Base-by-base conservation (phyloP, 2,329 filamentous ascomycete species). In the Fusarium sp. region DNA sequence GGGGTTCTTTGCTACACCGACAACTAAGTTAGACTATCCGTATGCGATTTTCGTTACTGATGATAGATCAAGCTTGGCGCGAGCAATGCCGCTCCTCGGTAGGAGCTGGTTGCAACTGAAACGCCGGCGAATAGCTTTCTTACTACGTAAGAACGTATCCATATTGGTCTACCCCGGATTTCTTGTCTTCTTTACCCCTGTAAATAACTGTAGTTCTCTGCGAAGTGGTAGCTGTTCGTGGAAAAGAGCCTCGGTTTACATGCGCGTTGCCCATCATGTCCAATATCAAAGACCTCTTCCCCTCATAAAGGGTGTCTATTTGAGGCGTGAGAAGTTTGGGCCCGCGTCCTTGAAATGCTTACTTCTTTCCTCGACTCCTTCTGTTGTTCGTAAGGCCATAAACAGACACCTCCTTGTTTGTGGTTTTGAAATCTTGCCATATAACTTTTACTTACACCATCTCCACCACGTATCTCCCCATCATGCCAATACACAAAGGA, bases 401-500 rank as follows among this genome's bases (percentile, higher is more conserved):
- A 40, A 47, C 39, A 24, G 15, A 28, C 30, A 20, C 26, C 30
- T 22, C 35, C 48, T 24, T 32, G 17, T 24, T 44, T 39, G 43
- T 35, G 22, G n/a, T 40, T 35, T 32, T 48, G 22, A n/a, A 48
- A 41, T 35, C 24, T 32, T 39, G n/a, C 24, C 32, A 65, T 24
- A 56, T 44, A 47, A 55, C 20, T 19, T 46, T 55, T 26, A 51
- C 53, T 43, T 49, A 45, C 41, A 53, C 24, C 20, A 30, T 28
- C 20, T 33, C 17, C 22, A 44, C 33, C 47, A 8, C 47, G 20
- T 39, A 33, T 20, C 41, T 24, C 37, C 19, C 55, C 63, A 70
- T 13, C 39, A 78, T 79, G 78, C 76, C 78, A 11, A 75, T 86
- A 72, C 83, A 86, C 75, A 81, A 83, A 53, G 83, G 84, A 64